Evolutionary conservation across 306 rosid genomes (phyloP).

Genomic region (Hylodesmum podocarpum): DNA sequence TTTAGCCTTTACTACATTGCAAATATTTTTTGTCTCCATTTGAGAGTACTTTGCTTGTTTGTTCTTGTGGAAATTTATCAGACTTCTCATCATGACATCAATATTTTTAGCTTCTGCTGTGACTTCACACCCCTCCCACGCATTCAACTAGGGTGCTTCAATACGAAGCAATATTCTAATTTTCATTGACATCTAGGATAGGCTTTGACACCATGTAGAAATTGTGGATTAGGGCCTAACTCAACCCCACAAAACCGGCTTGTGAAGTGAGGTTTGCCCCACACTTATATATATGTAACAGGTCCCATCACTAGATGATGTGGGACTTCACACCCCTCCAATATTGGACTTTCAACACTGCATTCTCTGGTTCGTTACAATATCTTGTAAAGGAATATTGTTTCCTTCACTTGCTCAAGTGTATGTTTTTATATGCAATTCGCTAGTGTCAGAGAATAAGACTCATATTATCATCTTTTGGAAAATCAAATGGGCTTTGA

Average conservation of each 20-base stretch:
- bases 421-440: not conserved
- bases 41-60: not conserved
- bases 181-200: too few species aligned
- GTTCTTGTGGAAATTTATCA: constrained; percentile 10
- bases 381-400: not conserved
- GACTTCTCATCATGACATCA: not conserved
- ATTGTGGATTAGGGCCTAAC: too few species aligned
- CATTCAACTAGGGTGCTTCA: too few species aligned
- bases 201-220: too few species aligned
- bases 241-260: too few species aligned
- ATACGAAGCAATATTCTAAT: too few species aligned
- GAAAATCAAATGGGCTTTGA: constrained; percentile 8
- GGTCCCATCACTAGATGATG: too few species aligned
- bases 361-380: not conserved
- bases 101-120: not conserved
- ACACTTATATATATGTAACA: too few species aligned
- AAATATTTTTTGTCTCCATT: not conserved
- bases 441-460: not conserved
- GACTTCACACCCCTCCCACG: too few species aligned
- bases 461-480: not conserved
- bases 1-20: not conserved
- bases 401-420: not conserved
- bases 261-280: too few species aligned
- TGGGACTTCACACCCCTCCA: too few species aligned
- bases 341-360: too few species aligned